Base-by-base conservation (phyloP, 768 basidiomycete species). In the Lanmaoa rubissima region DNA sequence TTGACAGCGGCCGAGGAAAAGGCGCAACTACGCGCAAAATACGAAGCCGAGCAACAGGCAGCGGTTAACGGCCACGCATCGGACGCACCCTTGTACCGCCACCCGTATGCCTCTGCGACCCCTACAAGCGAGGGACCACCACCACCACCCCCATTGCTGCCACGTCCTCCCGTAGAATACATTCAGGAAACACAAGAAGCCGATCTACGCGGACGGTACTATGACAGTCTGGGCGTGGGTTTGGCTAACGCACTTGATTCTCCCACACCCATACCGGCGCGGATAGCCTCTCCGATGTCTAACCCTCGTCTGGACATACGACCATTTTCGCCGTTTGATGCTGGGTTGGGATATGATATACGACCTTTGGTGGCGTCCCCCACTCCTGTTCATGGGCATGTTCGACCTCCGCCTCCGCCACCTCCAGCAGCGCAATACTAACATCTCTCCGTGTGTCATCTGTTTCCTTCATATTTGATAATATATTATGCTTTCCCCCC, bases 1-100 rank as follows among this genome's bases (percentile, higher is more conserved):
- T 71, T 91, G 50, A 85, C 86, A 2, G 90, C 91, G 3, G 84
- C 83, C 0, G 90, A 92, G 63, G 91, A 93, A 72, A 92, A 93
- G 74, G 88, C 87, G 21, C 69, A 82, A 54, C 69, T 92, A 12
- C 77, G 74, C 38, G 86, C 87, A 5, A 80, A 78, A 67, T 90
- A 82, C 60, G 88, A 82, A 28, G 79, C 78, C 1, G 81, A 85
- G 61, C 82, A 87, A 34, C 71, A 59, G 17, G 38, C 21, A 10
- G 56, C 55, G 19, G 48, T 55, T 0, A 75, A 75, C 47, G 76
- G 69, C 9, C 21, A 68, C 16, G 41, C 34, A 11, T 21, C 7
- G 8, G 55, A 54, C 10, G 16, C 49, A 7, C 47, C 50, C 5
- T n/a, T 32, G 3, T 34, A 58, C 47, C 59, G 60, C 26, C 66